A percentile compares a stretch with the other conserved stretches of the same genome.
phyloP scores from a whole-genome alignment of 1,284 basidiomycete genomes.

The Athelia sp. region DNA sequence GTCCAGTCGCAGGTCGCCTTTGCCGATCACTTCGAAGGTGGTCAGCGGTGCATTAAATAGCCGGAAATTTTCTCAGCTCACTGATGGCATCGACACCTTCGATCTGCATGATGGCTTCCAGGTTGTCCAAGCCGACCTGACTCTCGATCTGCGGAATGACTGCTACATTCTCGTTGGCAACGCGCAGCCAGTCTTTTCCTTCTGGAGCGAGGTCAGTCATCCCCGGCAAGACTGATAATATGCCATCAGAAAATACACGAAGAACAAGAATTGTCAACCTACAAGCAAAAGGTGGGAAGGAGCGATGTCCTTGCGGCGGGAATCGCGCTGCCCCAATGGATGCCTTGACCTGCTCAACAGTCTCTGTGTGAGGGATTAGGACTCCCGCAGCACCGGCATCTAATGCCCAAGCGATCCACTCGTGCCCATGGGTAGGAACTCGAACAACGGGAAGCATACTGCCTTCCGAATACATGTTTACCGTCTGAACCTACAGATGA shows the following conservation, averaged over 20 bases:
- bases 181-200: background rate
- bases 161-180: background rate
- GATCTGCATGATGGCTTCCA: background rate
- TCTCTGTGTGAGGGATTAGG: background rate
- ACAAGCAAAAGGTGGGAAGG: background rate
- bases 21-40: no score
- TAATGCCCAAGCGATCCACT: background rate
- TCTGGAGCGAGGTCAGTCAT: background rate
- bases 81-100: background rate
- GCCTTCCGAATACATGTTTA: slow-evolving; percentile 1
- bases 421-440: background rate
- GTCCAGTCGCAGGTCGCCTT: no score
- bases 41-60: no score
- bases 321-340: background rate
- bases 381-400: background rate
- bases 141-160: slow-evolving; percentile 1
- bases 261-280: no score
- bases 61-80: no score
- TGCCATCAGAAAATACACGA: background rate
- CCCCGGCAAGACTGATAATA: background rate
- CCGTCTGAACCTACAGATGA: background rate
- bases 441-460: background rate
- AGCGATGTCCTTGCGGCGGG: background rate
- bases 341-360: background rate
- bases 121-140: background rate